Percentiles rank a stretch among this genome's conserved stretches.
Evolutionary conservation across 2,329 filamentous ascomycete species (phyloP).

Genomic region (Alternaria angustiovoidea): DNA sequence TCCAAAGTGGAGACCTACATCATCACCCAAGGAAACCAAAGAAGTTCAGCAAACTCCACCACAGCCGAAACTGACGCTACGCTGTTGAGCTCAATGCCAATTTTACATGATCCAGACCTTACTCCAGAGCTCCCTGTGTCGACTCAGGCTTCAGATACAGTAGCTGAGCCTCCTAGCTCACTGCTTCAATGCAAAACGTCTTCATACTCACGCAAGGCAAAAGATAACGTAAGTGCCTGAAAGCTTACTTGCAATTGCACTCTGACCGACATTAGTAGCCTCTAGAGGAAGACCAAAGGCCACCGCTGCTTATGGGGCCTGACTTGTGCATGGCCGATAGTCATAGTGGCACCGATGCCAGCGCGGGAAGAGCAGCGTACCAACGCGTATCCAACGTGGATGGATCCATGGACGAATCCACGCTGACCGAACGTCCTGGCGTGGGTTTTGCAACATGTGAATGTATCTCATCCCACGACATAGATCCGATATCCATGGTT

Average conservation of each 20-base stretch:
- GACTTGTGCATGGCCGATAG: not conserved
- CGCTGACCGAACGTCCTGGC: too few species aligned
- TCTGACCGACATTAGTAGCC: slow-evolving; percentile 5
- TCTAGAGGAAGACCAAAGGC: not conserved
- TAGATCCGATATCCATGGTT: too few species aligned
- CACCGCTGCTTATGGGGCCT: not conserved
- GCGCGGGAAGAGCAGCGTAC: too few species aligned
- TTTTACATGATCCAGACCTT: not conserved
- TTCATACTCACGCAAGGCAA: not conserved
- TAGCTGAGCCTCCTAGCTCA: not conserved
- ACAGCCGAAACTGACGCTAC: not conserved
- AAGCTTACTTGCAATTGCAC: not conserved
- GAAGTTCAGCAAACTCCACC: not conserved
- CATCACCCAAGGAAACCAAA: not conserved
- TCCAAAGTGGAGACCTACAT: not conserved
- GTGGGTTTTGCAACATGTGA: too few species aligned
- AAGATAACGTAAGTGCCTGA: not conserved
- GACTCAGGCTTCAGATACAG: not conserved
- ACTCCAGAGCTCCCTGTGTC: not conserved
- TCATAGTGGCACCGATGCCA: too few species aligned
- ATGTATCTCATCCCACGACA: too few species aligned
- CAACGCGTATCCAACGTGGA: too few species aligned
- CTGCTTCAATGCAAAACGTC: too few species aligned
- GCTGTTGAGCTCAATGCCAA: not conserved
- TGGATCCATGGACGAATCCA: too few species aligned